Evolutionary conservation across 2,329 filamentous ascomycete genomes (phyloP), one percentile per base, ranked within the genome.

Genomic region (Pestalotiopsis sp.): DNA sequence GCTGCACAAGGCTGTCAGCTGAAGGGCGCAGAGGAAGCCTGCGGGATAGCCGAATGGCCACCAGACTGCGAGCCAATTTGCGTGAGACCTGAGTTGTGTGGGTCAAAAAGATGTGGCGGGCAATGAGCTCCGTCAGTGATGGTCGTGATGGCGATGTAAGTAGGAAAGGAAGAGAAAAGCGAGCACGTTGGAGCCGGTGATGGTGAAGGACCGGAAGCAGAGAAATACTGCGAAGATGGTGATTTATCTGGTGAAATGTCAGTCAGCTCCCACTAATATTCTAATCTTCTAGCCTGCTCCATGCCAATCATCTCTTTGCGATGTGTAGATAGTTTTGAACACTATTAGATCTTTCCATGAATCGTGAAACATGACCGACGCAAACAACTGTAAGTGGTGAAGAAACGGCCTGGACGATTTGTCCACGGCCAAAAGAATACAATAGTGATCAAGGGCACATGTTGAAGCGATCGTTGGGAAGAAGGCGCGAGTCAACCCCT

Each of bases 91-190:
- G 83, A 40, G 90, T 87, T 14, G 89, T 92, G 66, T 85, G 83
- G 55, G 89, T 91, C 56, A 92, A 79, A 78, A 92, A 91, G 75
- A 93, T 92, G 76, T 83, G 85, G 55, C 89, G 85, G 24, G 83
- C 78, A 65, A 90, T 88, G 14, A 92, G 88, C 67, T 91, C 87
- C 48, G 86, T 78, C 1, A 90, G 81, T 3, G 87, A 85, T 2
- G 90, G 88, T 7, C 89, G 85, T 35, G 82, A 84, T 4, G 88
- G 84, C 5, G 85, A 86, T 7, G 81, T 80, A 11, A 93, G 82
- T 39, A 88, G 81, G 17, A 85, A 84, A 4, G 85, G 82, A 3
- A 93, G 84, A 3, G 82, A 77, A 40, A 80, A 73, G 44, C 88
- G 86, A 44, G 83, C 86, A 70, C 81, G 84, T 63, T 85, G 88